Evolutionary conservation across 768 basidiomycete genomes (phyloP), one percentile per base, ranked within the genome.

Genomic region (Gloeopeniophorella convolvens): DNA sequence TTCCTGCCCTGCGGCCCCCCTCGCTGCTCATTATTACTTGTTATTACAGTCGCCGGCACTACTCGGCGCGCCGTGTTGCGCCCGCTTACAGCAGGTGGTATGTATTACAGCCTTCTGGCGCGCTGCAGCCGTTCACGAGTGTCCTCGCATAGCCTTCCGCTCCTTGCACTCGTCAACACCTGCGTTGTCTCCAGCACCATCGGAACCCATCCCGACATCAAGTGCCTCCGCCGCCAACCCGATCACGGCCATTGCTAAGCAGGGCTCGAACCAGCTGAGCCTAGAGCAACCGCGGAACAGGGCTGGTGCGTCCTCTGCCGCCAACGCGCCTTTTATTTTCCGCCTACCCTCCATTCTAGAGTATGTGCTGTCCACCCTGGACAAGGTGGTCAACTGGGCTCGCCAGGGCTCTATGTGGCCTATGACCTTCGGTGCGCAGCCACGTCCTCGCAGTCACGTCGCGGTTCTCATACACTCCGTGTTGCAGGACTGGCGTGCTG

Each of bases 401-500:
- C 74, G 94, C 46, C 95, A 98, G 70, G 85, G 95, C 51, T 95
- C 92, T 33, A 95, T 97, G 83, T 98, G 96, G 96, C 96, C 96
- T 9, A 97, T 98, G 94, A 97, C 94, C 42, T 94, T 89, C 67
- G 91, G 86, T 73, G 57, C 42, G 69, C 59, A 23, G n/a, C 21
- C 51, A 20, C 12, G 1, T 33, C 18, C 36, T 47, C 32, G n/a
- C 35, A 3, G 18, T 16, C 10, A 4, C 30, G 3, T 16, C 21
- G 18, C 40, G 2, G 33, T 20, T 36, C 27, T 55, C 32, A 42
- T 50, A 16, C 11, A 4, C n/a, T 21, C 35, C 12, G 28, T n/a
- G 27, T n/a, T 11, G 5, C 56, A 88, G 92, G 95, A 71, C 80
- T 99, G 44, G 96, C 96, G 4, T 99, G 96, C 68, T 99, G 96